Evolutionary conservation across 352 stramenopile genomes (phyloP), one percentile per base, ranked within the genome.

Genomic region (Pythium dissimile): DNA sequence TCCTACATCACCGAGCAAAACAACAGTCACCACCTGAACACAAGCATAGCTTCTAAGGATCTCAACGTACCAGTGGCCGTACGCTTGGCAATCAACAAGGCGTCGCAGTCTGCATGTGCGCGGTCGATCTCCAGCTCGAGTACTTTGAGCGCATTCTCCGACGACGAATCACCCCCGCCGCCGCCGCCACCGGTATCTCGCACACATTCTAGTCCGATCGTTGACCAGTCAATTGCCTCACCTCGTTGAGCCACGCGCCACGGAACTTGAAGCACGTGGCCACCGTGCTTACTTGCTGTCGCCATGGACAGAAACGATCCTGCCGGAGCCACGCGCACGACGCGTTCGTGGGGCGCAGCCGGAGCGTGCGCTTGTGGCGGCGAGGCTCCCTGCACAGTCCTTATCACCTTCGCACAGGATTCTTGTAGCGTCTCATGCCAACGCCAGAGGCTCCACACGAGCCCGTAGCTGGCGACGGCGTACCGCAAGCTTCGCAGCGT

Each of bases 391-490:
- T 23, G 39, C 10, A 9, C 39, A 46, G 20, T 46, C 10, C 12
- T 12, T 46, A 10, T 24, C 9, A 28, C 15, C 16, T 34, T 13
- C 9, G 23, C 26, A 18, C 9, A n/a, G 12, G 1, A 35, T 35
- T 12, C 34, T 8, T 41, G 34, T 16, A 16, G 34, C 13, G 45
- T 43, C 30, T 64, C 52, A 47, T 69, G 59, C 59, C 64, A 59
- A 12, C 52, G 64, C 67, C 72, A 92, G 4, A 84, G 42, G 66
- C 55, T 67, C 75, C 72, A 89, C 16, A 74, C 60, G 9, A 90
- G 56, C 49, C 77, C 80, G 58, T 91, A 91, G 65, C 77, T 91
- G 37, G 71, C 80, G 4, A 67, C 54, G 1, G 64, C 51, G 24
- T 78, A 67, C 4, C 84, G 80, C 38, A 87, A 18, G 5, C 70